phyloP scores from a whole-genome alignment of 495 filamentous ascomycete species.

The Penicillium argentinense region DNA sequence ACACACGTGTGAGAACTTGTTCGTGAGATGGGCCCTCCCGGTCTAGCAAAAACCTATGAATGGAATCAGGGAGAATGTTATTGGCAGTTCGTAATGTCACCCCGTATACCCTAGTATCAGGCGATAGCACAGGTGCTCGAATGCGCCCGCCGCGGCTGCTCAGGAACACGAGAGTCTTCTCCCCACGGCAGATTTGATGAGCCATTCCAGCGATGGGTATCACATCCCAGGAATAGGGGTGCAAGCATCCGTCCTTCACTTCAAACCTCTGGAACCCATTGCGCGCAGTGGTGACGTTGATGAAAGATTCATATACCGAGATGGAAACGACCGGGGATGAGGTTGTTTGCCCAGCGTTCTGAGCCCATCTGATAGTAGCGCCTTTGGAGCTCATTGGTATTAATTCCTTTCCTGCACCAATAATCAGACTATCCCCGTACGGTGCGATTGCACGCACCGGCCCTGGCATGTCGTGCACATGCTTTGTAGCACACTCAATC shows the following conservation, averaged over 20 bases:
- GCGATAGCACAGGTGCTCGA: conserved; percentile 25
- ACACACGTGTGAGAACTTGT: neutral
- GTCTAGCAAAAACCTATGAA: conserved; percentile 27
- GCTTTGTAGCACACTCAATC: conserved; percentile 38
- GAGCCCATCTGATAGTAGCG: conserved; percentile 30
- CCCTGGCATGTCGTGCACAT: conserved; percentile 33
- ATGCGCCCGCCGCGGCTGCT: conserved; percentile 35
- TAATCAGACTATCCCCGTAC: conserved; percentile 40
- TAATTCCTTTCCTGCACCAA: conserved; percentile 38
- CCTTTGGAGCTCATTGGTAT: conserved; percentile 37
- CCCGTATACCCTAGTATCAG: too few species aligned
- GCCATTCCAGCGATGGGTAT: conserved; percentile 39
- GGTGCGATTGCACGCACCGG: conserved; percentile 46
- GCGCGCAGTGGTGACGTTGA: conserved; percentile 46
- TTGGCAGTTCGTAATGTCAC: conserved; percentile 22
- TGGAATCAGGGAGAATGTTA: conserved; percentile 34
- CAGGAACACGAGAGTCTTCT: conserved; percentile 11
- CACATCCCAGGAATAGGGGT: conserved; percentile 33
- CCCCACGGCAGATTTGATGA: conserved; percentile 34
- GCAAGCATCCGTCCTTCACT: conserved; percentile 30
- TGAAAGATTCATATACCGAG: conserved; percentile 33
- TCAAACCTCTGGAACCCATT: conserved; percentile 42
- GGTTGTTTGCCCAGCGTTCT: conserved; percentile 30
- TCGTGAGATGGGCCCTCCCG: neutral
- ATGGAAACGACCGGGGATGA: conserved; percentile 46